A percentile compares a stretch with the other conserved stretches of the same genome.
Conservation (phyloP, 352 stramenopile genomes). For the Detonula confervacea region DNA sequence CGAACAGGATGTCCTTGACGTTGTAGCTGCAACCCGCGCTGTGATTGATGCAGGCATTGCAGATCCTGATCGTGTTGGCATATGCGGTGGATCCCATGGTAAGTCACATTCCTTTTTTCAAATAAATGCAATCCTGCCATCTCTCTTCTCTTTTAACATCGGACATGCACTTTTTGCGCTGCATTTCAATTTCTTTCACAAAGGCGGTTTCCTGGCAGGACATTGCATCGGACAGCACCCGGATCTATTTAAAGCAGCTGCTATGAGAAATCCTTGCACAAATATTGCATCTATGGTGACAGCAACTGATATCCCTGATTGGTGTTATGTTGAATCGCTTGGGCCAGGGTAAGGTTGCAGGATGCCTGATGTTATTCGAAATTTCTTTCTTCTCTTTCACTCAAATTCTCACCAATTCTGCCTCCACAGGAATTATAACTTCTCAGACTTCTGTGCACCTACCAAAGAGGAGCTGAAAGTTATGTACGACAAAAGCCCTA, state of each 20-base stretch:
- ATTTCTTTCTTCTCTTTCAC: conserved; percentile 8
- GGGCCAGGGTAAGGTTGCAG: conserved; percentile 69
- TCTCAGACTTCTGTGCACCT: conserved; percentile 84
- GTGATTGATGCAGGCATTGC: conserved; percentile 85
- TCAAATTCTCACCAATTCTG: neutral
- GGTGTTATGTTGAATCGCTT: conserved; percentile 89
- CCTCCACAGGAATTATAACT: conserved; percentile 84
- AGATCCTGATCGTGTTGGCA: conserved; percentile 88
- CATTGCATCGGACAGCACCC: conserved; percentile 94
- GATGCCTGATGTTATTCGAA: no score
- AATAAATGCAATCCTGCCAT: neutral
- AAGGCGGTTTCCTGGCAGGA: conserved; percentile 90
- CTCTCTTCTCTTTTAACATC: neutral
- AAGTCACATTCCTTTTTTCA: neutral
- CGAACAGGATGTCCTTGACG: conserved; percentile 92
- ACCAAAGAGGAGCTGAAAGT: conserved; percentile 73
- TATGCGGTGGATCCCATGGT: conserved; percentile 94
- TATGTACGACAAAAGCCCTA: conserved; percentile 89
- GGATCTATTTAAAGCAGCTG: conserved; percentile 91
- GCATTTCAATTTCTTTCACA: neutral
- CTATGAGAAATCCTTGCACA: conserved; percentile 89
- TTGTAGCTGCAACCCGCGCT: conserved; percentile 87
- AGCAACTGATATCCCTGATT: conserved; percentile 96
- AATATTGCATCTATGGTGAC: conserved; percentile 94
- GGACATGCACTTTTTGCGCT: no score